Evolutionary conservation across 2,329 filamentous ascomycete species (phyloP).

Genomic region (Hypomyces rosellus): DNA sequence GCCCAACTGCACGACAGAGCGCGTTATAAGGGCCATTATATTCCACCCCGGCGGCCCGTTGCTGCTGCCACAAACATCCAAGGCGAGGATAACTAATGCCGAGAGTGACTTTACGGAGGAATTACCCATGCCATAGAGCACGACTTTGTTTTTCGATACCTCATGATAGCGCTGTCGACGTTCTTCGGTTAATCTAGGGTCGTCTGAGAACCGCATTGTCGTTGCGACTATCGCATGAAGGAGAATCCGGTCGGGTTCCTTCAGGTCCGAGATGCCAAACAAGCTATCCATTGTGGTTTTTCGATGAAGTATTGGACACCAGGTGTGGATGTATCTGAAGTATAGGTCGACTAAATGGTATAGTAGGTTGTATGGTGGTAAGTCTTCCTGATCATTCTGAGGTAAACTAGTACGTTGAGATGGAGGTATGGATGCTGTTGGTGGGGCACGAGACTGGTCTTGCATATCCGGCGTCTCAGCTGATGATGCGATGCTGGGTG

Average conservation of each 20-base stretch:
- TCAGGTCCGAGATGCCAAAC: constrained; percentile 69
- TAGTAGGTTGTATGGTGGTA: constrained; percentile 68
- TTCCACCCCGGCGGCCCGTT: constrained; percentile 93
- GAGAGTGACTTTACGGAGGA: constrained; percentile 84
- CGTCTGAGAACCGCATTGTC: constrained; percentile 75
- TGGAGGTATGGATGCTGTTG: constrained; percentile 30
- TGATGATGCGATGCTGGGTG: constrained; percentile 34
- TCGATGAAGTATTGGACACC: constrained; percentile 86
- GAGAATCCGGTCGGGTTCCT: constrained; percentile 75
- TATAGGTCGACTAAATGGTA: constrained; percentile 70
- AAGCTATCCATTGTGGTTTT: constrained; percentile 74
- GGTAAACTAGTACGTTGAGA: constrained; percentile 31
- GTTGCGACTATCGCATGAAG: constrained; percentile 87
- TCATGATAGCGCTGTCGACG: constrained; percentile 70
- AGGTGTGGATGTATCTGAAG: constrained; percentile 74
- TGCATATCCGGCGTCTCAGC: constrained; percentile 30
- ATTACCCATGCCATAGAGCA: constrained; percentile 83
- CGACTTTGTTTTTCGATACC: constrained; percentile 75
- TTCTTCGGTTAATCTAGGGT: constrained; percentile 66
- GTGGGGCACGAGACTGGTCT: constrained; percentile 36
- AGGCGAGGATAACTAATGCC: constrained; percentile 76
- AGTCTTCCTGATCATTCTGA: constrained; percentile 54
- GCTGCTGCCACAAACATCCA: constrained; percentile 78
- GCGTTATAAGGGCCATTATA: constrained; percentile 78
- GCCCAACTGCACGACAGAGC: constrained; percentile 82